Evolutionary conservation across 306 rosid genomes (phyloP).

Genomic region (Vigna angularis): DNA sequence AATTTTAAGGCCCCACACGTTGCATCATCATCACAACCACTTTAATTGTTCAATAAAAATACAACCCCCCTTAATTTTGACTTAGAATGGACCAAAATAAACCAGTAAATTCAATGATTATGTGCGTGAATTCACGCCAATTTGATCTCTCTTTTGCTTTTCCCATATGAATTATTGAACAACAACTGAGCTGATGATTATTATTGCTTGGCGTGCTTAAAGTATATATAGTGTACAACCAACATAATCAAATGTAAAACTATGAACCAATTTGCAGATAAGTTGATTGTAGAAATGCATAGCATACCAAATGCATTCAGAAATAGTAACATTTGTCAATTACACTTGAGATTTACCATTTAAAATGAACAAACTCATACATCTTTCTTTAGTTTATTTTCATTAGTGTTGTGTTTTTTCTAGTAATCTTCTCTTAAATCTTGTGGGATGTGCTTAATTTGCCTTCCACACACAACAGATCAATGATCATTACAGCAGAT

Average conservation of each 20-base stretch:
- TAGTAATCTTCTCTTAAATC: no score
- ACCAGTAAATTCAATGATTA: slow-evolving; percentile 43
- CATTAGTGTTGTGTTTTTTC: no score
- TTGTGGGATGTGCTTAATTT: slow-evolving; percentile 27
- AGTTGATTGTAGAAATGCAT: background rate
- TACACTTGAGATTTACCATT: background rate
- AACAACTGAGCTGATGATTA: slow-evolving; percentile 44
- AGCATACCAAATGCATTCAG: slow-evolving; percentile 1
- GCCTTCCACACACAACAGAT: slow-evolving; percentile 45
- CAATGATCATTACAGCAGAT: slow-evolving; percentile 38
- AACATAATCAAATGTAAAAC: slow-evolving; percentile 4
- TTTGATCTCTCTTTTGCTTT: slow-evolving; percentile 45
- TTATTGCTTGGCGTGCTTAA: slow-evolving; percentile 55
- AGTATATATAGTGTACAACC: slow-evolving; percentile 20
- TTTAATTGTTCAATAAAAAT: slow-evolving; percentile 41
- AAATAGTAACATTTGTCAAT: background rate
- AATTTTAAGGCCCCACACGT: slow-evolving; percentile 48
- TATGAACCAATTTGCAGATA: slow-evolving; percentile 1
- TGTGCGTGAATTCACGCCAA: slow-evolving; percentile 51
- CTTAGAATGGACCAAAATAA: slow-evolving; percentile 44
- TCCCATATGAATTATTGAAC: slow-evolving; percentile 48
- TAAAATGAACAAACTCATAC: background rate
- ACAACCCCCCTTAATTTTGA: slow-evolving; percentile 45
- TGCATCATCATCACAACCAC: slow-evolving; percentile 61
- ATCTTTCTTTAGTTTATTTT: background rate